A percentile compares a stretch with the other conserved stretches of the same genome.
Conservation (phyloP, 495 filamentous ascomycete genomes). For the Tuber indicum region DNA sequence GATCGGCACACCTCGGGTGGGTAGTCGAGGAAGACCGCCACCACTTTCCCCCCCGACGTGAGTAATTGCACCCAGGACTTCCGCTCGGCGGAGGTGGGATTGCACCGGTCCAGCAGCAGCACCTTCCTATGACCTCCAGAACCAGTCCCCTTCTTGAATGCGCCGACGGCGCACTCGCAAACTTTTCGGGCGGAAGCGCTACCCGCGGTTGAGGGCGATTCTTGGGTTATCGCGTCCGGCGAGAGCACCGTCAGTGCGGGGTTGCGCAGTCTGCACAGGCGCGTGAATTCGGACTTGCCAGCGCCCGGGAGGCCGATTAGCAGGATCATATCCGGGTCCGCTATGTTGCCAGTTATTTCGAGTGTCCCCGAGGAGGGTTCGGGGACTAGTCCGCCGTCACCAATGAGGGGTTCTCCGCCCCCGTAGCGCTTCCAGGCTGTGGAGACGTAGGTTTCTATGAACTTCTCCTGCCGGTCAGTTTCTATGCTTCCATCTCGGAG, state of each 20-base stretch:
- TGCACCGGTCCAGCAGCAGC: slow-evolving; percentile 24
- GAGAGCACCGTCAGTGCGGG: slow-evolving; percentile 7
- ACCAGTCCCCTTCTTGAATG: slow-evolving; percentile 6
- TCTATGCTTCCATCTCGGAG: slow-evolving; percentile 23
- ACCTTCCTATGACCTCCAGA: slow-evolving; percentile 4
- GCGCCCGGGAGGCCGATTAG: slow-evolving; percentile 20
- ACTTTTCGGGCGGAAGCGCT: slow-evolving; percentile 5
- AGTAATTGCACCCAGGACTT: slow-evolving; percentile 8
- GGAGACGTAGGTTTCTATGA: slow-evolving; percentile 20
- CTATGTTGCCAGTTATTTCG: slow-evolving; percentile 6
- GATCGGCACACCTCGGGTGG: slow-evolving; percentile 7
- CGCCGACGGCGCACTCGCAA: slow-evolving; percentile 16
- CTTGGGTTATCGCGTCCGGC: slow-evolving; percentile 9
- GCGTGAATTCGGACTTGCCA: slow-evolving; percentile 21
- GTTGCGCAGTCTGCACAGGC: slow-evolving; percentile 13
- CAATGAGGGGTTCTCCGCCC: slow-evolving; percentile 10
- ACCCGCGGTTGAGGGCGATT: neutral
- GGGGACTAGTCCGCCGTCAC: slow-evolving; percentile 4
- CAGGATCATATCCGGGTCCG: slow-evolving; percentile 17
- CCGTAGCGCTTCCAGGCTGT: slow-evolving; percentile 26
- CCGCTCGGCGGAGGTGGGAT: slow-evolving; percentile 21
- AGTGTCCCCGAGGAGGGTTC: slow-evolving; percentile 8
- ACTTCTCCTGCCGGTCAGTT: slow-evolving; percentile 23
- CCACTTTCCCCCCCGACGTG: slow-evolving; percentile 1
- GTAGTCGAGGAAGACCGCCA: slow-evolving; percentile 24